These are phyloP conservation scores for Candida pseudofarinosa DNA, from an alignment of 805 yeast genomes.

Conservation along the genomic window DNA sequence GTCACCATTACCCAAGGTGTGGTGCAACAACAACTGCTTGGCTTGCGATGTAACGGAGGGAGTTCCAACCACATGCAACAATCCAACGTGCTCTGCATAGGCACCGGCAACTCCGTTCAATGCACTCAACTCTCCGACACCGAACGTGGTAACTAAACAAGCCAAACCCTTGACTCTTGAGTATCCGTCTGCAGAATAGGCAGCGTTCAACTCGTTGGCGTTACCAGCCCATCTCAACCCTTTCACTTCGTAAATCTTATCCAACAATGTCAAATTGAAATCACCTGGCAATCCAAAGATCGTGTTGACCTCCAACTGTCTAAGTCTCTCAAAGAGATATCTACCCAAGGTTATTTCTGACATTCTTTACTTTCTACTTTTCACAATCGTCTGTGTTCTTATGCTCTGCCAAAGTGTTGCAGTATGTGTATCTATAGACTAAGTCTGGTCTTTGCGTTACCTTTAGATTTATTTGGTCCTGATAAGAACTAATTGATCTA, in stretches of 20 bases:
- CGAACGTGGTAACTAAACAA: constrained; percentile 36
- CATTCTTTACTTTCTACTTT: constrained; percentile 13
- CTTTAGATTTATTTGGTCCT: no score
- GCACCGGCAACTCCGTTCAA: constrained; percentile 39
- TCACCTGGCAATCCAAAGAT: constrained; percentile 42
- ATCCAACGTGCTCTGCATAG: constrained; percentile 39
- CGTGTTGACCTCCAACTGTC: constrained; percentile 33
- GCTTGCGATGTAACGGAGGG: constrained; percentile 37
- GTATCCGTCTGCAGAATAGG: constrained; percentile 43
- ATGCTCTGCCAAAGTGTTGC: no score
- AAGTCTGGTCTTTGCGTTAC: no score
- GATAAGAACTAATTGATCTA: no score
- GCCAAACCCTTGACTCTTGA: constrained; percentile 36
- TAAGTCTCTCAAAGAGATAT: constrained; percentile 37
- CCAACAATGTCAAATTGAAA: constrained; percentile 35
- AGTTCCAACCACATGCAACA: constrained; percentile 37
- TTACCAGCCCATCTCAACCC: constrained; percentile 42
- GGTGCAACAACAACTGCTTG: constrained; percentile 40
- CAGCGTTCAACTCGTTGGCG: constrained; percentile 42
- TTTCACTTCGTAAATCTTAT: constrained; percentile 37
- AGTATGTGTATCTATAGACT: no score
- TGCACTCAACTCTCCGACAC: constrained; percentile 40
- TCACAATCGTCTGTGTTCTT: no score
- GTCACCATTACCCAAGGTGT: constrained; percentile 42
- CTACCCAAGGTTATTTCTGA: constrained; percentile 34